A percentile compares a stretch with the other conserved stretches of the same genome.
These are phyloP conservation scores for Curvularia verruculosa DNA, from an alignment of 2,329 filamentous ascomycete genomes.

Conservation along the genomic window DNA sequence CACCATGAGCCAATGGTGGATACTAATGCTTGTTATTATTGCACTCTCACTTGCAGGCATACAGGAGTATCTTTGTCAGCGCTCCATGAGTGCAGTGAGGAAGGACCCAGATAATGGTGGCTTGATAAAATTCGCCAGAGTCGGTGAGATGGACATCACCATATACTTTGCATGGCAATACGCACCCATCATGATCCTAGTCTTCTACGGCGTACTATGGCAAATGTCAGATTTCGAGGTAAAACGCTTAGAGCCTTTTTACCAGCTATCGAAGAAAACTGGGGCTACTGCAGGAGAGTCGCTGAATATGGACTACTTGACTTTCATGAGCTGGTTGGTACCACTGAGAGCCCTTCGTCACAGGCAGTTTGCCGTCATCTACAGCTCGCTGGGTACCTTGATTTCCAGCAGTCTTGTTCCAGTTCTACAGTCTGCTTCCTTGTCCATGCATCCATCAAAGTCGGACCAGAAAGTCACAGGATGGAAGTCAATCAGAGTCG, in stretches of 20 bases:
- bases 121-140: constrained; percentile 37
- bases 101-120: constrained; percentile 29
- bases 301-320: constrained; percentile 77
- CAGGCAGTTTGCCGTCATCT: constrained; percentile 70
- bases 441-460: constrained; percentile 63
- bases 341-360: constrained; percentile 67
- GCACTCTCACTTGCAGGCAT: constrained; percentile 44
- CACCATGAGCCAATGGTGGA: constrained; percentile 48
- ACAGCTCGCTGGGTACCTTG: constrained; percentile 68
- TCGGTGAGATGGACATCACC: constrained; percentile 36
- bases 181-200: constrained; percentile 54
- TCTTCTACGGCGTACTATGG: constrained; percentile 57
- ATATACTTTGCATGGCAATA: constrained; percentile 50
- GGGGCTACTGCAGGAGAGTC: constrained; percentile 55
- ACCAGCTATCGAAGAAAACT: constrained; percentile 49
- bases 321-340: constrained; percentile 68
- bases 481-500: constrained; percentile 63
- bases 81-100: constrained; percentile 34
- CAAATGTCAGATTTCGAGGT: constrained; percentile 59
- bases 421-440: constrained; percentile 68
- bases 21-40: constrained; percentile 41
- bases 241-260: constrained; percentile 58
- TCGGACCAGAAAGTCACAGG: constrained; percentile 52
- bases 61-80: constrained; percentile 48
- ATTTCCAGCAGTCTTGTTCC: constrained; percentile 72